These are phyloP conservation scores for Henningerozyma blattae DNA, from an alignment of 805 yeast species.

Conservation along the genomic window DNA sequence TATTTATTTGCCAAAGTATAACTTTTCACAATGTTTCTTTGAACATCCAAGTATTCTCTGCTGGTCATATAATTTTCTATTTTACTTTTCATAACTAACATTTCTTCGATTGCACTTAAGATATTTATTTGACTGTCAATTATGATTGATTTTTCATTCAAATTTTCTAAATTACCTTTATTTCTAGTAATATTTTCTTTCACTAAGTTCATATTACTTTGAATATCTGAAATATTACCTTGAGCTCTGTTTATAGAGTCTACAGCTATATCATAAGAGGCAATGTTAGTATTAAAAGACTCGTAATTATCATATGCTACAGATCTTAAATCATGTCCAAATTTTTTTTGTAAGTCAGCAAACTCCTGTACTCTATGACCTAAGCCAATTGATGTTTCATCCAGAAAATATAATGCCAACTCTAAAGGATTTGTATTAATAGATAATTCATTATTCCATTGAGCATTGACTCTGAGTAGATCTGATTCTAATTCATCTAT, in stretches of 20 bases:
- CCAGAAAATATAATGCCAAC: slow-evolving; percentile 69
- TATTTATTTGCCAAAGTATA: slow-evolving; percentile 36
- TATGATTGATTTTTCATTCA: slow-evolving; percentile 49
- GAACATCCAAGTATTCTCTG: slow-evolving; percentile 57
- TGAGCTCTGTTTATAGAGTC: slow-evolving; percentile 56
- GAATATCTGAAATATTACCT: slow-evolving; percentile 36
- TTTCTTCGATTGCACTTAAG: slow-evolving; percentile 50
- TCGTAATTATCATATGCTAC: slow-evolving; percentile 77
- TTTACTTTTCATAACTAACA: slow-evolving; percentile 45
- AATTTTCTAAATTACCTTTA: slow-evolving; percentile 47
- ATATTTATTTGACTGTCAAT: slow-evolving; percentile 61
- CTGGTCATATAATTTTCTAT: slow-evolving; percentile 60
- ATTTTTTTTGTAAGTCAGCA: slow-evolving; percentile 40
- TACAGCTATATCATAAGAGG: slow-evolving; percentile 66
- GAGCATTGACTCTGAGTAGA: slow-evolving; percentile 24
- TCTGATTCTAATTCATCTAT: slow-evolving; percentile 20
- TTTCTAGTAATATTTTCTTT: slow-evolving; percentile 39
- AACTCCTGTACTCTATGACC: slow-evolving; percentile 67
- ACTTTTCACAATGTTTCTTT: slow-evolving; percentile 37
- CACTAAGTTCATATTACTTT: slow-evolving; percentile 36
- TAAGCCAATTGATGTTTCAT: slow-evolving; percentile 79
- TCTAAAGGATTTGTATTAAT: slow-evolving; percentile 72
- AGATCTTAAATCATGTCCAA: slow-evolving; percentile 44
- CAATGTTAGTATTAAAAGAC: slow-evolving; percentile 74
- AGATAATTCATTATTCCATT: slow-evolving; percentile 39